Base-by-base conservation (phyloP, 2,329 filamentous ascomycete genomes). In the Claviceps spartinae region DNA sequence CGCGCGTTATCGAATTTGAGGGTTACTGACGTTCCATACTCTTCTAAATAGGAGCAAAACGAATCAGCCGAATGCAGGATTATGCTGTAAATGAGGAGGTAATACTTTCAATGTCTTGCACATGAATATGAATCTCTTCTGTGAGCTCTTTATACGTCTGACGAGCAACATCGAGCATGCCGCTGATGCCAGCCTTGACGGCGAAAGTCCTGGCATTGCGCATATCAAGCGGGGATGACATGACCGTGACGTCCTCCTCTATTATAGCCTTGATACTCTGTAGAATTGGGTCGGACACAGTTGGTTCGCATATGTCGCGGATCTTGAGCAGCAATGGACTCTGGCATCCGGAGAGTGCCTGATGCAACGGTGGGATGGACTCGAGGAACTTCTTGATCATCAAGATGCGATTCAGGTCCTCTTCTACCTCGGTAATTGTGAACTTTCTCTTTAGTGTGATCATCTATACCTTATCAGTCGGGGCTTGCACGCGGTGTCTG, bases 121-220 rank as follows among this genome's bases (percentile, higher is more conserved):
- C 74, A 63, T 91, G 79, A 49, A 84, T 75, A 58, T 85, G 78
- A 4, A 88, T 79, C 64, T 95, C 88, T 48, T 85, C 79, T 5
- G 83, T 93, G 1, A 85, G 81, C 64, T 97, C 91, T 60, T 93
- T 94, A 68, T 93, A 96, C 0, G 88, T 88, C 60, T 89, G 85
- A 5, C 90, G 79, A 37, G 88, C 87, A 40, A 96, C 86, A 67
- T 96, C 91, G 4, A 97, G 78, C 52, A 96, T 77, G 2, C 87
- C 87, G 59, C 88, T 89, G 43, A 93, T 81, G 0, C 88, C 87
- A 46, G 88, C 81, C 70, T 85, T 93, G 36, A 97, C 84, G 22
- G 91, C 91, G 69, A 94, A 96, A 0, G 85, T 87, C 56, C 91
- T 77, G 63, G 97, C 91, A 55, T 96, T 95, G 14, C 90, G 79